A percentile compares a stretch with the other conserved stretches of the same genome.
phyloP scores from a whole-genome alignment of 352 stramenopile genomes.

The Globisporangium megalacanthum region DNA sequence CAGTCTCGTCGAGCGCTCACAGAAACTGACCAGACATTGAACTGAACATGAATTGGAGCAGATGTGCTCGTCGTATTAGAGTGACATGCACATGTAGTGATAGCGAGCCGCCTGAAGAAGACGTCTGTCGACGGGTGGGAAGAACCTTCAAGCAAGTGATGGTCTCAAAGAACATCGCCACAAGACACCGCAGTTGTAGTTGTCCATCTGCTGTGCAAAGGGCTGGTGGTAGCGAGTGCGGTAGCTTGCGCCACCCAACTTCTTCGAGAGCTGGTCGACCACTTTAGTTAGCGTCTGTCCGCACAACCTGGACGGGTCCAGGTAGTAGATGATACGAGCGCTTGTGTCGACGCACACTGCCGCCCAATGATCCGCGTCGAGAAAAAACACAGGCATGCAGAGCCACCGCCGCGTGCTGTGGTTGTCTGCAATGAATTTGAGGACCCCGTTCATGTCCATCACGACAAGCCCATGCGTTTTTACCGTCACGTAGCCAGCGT shows the following conservation, averaged over 20 bases:
- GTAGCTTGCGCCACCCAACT: not conserved
- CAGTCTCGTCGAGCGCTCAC: too few relatives aligned
- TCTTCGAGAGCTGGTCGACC: not conserved
- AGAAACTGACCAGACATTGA: not conserved
- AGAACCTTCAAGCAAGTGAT: not conserved
- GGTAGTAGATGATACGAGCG: not conserved
- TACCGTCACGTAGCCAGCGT: not conserved
- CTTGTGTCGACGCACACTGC: not conserved
- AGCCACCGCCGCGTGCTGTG: not conserved
- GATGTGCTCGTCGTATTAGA: not conserved
- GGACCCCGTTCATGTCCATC: not conserved
- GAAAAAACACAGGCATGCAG: not conserved
- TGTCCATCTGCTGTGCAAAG: not conserved
- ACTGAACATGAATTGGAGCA: not conserved
- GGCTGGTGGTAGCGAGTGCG: not conserved
- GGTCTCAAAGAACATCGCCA: not conserved
- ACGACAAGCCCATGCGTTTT: not conserved
- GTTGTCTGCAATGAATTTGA: not conserved
- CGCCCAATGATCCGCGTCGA: not conserved
- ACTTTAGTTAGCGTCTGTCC: not conserved
- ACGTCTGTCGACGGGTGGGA: not conserved
- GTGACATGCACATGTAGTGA: not conserved
- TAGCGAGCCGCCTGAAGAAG: not conserved
- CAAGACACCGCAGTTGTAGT: slow-evolving; percentile 2
- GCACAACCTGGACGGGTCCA: not conserved